A percentile compares a stretch with the other conserved stretches of the same genome.
These are phyloP conservation scores for Phytopythium chamaehyphon DNA, from an alignment of 352 stramenopile genomes.

Conservation along the genomic window DNA sequence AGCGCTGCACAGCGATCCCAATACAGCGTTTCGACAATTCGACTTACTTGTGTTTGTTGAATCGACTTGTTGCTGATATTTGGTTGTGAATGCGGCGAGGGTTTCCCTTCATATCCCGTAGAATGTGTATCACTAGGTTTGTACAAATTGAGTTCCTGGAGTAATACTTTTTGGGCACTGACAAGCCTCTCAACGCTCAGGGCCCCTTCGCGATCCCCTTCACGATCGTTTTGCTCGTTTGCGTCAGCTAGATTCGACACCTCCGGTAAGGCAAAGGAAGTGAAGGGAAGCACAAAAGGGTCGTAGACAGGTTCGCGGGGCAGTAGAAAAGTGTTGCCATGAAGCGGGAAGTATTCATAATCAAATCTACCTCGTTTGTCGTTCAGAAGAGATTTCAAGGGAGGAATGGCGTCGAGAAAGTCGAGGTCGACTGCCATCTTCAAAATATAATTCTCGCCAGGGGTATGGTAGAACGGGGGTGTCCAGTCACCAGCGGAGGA, in stretches of 20 bases:
- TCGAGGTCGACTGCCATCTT: slow-evolving; percentile 70
- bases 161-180: slow-evolving; percentile 42
- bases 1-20: slow-evolving; percentile 79
- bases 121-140: too few species aligned
- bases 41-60: slow-evolving; percentile 5
- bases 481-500: slow-evolving; percentile 41
- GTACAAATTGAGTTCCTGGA: slow-evolving; percentile 68
- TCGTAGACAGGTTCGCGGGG: slow-evolving; percentile 61
- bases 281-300: slow-evolving; percentile 15
- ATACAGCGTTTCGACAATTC: slow-evolving; percentile 67
- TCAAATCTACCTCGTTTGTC: slow-evolving; percentile 20
- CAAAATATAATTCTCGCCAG: slow-evolving; percentile 69
- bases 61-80: not conserved
- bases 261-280: slow-evolving; percentile 7
- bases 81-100: too few species aligned
- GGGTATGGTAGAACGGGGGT: slow-evolving; percentile 60
- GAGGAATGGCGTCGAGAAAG: slow-evolving; percentile 55
- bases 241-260: not conserved
- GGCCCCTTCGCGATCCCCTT: slow-evolving; percentile 39
- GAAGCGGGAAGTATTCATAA: slow-evolving; percentile 39
- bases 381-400: slow-evolving; percentile 45
- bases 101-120: too few species aligned
- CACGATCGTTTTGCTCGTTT: slow-evolving; percentile 7
- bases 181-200: slow-evolving; percentile 47
- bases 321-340: slow-evolving; percentile 71